These are phyloP conservation scores for Tubosaeta brunneosetosa DNA, from an alignment of 768 basidiomycete species.

Conservation along the genomic window DNA sequence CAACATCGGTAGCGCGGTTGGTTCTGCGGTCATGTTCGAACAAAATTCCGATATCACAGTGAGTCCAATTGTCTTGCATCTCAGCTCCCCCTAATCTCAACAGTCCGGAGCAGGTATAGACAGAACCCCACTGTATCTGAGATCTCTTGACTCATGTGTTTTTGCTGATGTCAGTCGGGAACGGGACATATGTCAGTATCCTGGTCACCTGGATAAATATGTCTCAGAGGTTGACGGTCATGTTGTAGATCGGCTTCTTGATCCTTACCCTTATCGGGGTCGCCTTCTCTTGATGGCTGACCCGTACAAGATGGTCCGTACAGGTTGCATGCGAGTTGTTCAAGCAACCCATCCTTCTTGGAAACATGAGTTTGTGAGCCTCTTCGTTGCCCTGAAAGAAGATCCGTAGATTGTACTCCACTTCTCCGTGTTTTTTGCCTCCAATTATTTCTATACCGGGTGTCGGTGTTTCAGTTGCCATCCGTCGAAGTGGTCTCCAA, in stretches of 20 bases:
- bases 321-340: conserved; percentile 65
- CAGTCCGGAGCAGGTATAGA: conserved; percentile 29
- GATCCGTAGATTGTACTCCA: conserved; percentile 72
- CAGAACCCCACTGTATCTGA: not conserved
- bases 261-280: conserved; percentile 67
- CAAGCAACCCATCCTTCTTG: conserved; percentile 64
- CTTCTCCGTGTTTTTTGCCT: conserved; percentile 82
- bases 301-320: conserved; percentile 68
- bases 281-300: conserved; percentile 63
- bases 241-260: conserved; percentile 66
- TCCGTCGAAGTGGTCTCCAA: not conserved
- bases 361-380: conserved; percentile 65
- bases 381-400: conserved; percentile 61
- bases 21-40: conserved; percentile 69
- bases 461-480: conserved; percentile 40
- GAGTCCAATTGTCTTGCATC: conserved; percentile 11
- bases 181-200: conserved; percentile 76
- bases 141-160: not conserved
- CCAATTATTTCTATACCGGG: conserved; percentile 85
- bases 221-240: not conserved
- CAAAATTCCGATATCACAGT: conserved; percentile 64
- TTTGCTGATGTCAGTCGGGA: conserved; percentile 43
- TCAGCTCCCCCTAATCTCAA: not conserved
- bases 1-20: conserved; percentile 76
- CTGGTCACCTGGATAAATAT: not conserved